Percentiles rank a stretch among this genome's conserved stretches.
Evolutionary conservation across 1,284 basidiomycete genomes (phyloP).

Genomic region (Takashimella tepidaria): DNA sequence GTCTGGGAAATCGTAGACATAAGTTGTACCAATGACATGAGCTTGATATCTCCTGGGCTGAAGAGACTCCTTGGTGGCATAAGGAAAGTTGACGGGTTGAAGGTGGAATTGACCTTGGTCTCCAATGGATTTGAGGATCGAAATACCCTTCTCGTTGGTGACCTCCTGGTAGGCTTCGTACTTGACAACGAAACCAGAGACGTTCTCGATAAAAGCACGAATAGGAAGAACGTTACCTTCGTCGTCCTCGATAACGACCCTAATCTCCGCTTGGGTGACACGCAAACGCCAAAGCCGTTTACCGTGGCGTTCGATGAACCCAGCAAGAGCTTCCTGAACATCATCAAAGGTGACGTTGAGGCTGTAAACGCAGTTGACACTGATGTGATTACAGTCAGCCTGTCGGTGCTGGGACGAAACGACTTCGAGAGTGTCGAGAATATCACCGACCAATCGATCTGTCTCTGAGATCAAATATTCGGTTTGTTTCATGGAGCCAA

Average conservation of each 20-base stretch:
- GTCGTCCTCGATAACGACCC: slow-evolving; percentile 86
- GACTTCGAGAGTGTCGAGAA: slow-evolving; percentile 91
- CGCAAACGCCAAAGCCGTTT: slow-evolving; percentile 97
- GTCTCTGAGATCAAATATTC: slow-evolving; percentile 98
- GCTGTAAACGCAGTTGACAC: slow-evolving; percentile 97
- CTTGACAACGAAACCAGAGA: slow-evolving; percentile 97
- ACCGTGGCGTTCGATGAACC: slow-evolving; percentile 97
- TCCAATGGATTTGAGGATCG: slow-evolving; percentile 92
- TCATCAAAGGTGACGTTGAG: slow-evolving; percentile 93
- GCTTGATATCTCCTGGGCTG: slow-evolving; percentile 99
- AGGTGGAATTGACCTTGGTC: slow-evolving; percentile 83
- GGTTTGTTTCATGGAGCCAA: slow-evolving; percentile 84
- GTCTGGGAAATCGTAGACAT: slow-evolving; percentile 98
- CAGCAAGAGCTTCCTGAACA: slow-evolving; percentile 88
- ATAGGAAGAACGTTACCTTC: slow-evolving; percentile 92
- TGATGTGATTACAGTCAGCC: slow-evolving; percentile 92
- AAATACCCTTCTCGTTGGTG: slow-evolving; percentile 86
- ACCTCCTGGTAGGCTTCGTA: slow-evolving; percentile 99
- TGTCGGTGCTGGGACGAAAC: slow-evolving; percentile 79
- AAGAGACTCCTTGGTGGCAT: slow-evolving; percentile 96
- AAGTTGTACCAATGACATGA: slow-evolving; percentile 97
- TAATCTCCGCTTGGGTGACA: slow-evolving; percentile 93
- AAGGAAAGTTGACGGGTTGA: slow-evolving; percentile 84
- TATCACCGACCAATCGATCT: slow-evolving; percentile 88
- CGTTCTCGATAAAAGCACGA: slow-evolving; percentile 96